A percentile compares a stretch with the other conserved stretches of the same genome.
Evolutionary conservation across 208 protist species (phyloP).

Genomic region (Acanthamoeba polyphaga): DNA sequence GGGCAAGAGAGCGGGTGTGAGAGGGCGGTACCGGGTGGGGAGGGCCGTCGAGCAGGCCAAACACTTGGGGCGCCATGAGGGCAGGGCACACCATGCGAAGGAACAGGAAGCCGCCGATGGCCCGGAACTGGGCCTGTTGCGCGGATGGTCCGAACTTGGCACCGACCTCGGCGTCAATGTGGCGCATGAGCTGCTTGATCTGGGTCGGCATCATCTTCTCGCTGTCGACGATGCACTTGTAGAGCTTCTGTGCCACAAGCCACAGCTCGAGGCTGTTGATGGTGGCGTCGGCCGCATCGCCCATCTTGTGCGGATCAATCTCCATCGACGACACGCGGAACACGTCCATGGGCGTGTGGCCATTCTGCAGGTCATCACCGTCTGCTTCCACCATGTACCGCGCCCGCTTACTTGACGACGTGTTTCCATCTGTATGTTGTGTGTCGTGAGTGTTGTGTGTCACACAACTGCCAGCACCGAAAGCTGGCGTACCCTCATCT

Average conservation of each 20-base stretch:
- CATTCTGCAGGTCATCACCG: not conserved
- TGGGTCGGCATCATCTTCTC: not conserved
- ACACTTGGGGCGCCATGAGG: conserved; percentile 33
- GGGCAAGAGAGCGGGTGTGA: no score
- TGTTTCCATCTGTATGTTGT: not conserved
- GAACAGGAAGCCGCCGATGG: conserved; percentile 51
- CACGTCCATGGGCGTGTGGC: not conserved
- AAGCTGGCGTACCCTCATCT: not conserved
- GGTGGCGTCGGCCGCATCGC: not conserved
- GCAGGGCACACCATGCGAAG: conserved; percentile 44
- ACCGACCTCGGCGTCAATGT: conserved; percentile 10
- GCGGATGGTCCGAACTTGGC: not conserved
- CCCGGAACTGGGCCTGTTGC: not conserved
- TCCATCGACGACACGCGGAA: conserved; percentile 14
- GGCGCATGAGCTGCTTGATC: not conserved
- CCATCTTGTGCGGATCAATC: conserved; percentile 9
- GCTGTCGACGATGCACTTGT: conserved; percentile 13
- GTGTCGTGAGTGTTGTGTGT: no score
- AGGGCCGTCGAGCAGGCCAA: conserved; percentile 5
- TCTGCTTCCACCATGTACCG: not conserved
- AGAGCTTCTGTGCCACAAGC: conserved; percentile 64
- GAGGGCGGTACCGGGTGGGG: not conserved
- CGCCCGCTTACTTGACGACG: no score
- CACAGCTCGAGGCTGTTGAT: conserved; percentile 72
- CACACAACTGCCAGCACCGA: no score